Conservation (phyloP, 495 filamentous ascomycete genomes). For the Aspergillus saccharolyticus region DNA sequence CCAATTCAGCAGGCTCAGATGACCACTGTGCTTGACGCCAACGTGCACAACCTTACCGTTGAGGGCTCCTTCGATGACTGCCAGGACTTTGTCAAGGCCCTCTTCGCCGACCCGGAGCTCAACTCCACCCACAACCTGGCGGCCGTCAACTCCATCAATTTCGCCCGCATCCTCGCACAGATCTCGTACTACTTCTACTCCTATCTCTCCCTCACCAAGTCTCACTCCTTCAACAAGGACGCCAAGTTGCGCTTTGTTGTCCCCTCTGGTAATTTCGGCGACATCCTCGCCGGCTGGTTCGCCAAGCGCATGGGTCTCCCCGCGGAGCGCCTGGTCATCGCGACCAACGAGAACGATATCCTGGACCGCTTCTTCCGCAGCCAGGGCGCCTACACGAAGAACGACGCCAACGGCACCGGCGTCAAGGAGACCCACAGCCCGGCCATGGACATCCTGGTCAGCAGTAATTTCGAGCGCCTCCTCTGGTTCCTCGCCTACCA, state of each 20-base stretch:
- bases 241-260: constrained; percentile 72
- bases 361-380: constrained; percentile 75
- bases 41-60: constrained; percentile 82
- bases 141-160: constrained; percentile 90
- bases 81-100: constrained; percentile 90
- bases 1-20: constrained; percentile 93
- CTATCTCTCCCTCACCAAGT: constrained; percentile 70
- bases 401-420: constrained; percentile 44
- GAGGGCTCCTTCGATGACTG: constrained; percentile 93
- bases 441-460: constrained; percentile 96
- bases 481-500: constrained; percentile 81
- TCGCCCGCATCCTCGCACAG: constrained; percentile 85
- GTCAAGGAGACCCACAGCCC: constrained; percentile 81
- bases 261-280: constrained; percentile 94
- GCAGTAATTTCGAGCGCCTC: constrained; percentile 91
- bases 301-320: constrained; percentile 88
- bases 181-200: constrained; percentile 89
- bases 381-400: constrained; percentile 72
- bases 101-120: constrained; percentile 75
- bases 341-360: constrained; percentile 93
- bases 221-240: constrained; percentile 43
- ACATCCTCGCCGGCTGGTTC: constrained; percentile 90
- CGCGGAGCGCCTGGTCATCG: constrained; percentile 73
- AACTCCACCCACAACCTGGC: constrained; percentile 71
- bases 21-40: constrained; percentile 81